These are phyloP conservation scores for Colletotrichum endophyticum DNA, from an alignment of 2,329 filamentous ascomycete genomes.

Conservation along the genomic window DNA sequence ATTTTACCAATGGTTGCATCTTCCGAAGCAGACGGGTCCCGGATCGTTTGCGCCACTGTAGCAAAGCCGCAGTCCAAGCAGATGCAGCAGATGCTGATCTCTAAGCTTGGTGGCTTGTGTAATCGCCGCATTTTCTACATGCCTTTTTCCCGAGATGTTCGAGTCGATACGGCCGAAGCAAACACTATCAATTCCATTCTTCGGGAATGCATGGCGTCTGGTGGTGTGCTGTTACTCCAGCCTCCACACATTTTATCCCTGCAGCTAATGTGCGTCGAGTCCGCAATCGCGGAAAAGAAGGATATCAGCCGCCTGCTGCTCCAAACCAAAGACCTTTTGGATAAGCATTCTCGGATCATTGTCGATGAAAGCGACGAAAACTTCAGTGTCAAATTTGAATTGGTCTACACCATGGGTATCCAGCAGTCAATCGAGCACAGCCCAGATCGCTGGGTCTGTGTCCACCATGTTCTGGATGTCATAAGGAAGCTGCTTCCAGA, in stretches of 20 bases:
- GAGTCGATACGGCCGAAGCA: conserved; percentile 34
- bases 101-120: conserved; percentile 60
- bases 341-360: conserved; percentile 54
- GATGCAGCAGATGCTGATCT: conserved; percentile 61
- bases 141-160: conserved; percentile 61
- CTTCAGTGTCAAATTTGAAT: conserved; percentile 63
- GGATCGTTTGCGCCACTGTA: conserved; percentile 63
- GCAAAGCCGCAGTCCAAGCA: conserved; percentile 66
- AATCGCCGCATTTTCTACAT: conserved; percentile 59
- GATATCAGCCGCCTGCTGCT: conserved; percentile 32
- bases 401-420: conserved; percentile 66
- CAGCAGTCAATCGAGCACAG: conserved; percentile 56
- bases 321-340: conserved; percentile 48
- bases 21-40: conserved; percentile 52
- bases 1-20: conserved; percentile 70
- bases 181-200: conserved; percentile 41
- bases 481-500: conserved; percentile 35
- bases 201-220: conserved; percentile 48
- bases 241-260: conserved; percentile 71
- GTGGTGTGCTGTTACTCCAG: conserved; percentile 64
- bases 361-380: conserved; percentile 72
- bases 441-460: conserved; percentile 60
- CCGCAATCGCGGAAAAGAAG: too few relatives aligned
- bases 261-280: conserved; percentile 56
- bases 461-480: conserved; percentile 57